Evolutionary conservation across 2,329 filamentous ascomycete species (phyloP), one percentile per base, ranked within the genome.

Genomic region (Epichloe aotearoae): DNA sequence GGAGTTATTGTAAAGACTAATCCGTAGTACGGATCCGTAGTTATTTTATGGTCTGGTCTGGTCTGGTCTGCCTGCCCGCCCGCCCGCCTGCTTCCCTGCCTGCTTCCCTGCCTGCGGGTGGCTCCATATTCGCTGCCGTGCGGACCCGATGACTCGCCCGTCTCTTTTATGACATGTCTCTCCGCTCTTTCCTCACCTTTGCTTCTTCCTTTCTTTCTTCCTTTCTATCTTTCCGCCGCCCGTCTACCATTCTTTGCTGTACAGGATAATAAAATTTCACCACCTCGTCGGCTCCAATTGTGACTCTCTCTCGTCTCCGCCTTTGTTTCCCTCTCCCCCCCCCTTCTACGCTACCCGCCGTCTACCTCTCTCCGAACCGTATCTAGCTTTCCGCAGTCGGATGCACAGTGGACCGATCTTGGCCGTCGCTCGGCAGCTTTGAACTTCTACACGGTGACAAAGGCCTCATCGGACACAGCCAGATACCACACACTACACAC

Each of bases 371-470:
- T 38, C 44, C 37, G 40, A 50, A 30, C 40, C 26, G 12, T 37
- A 20, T 37, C 23, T 40, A 51, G 45, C 45, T 44, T 48, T 20
- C 45, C 50, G 50, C 44, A 51, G 45, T 51, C 50, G 50, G 45
- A 38, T 19, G 49, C 37, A 48, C 40, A 39, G 5, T 43, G 34
- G 20, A 30, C 47, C 40, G 30, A 30, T 34, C 38, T 43, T 36
- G 26, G 23, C 26, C 39, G 17, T 48, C 37, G 17, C 47, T 49
- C 19, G 39, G 19, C 47, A 40, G 4, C 30, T 30, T 30, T 30
- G 30, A 38, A 14, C 38, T 19, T 26, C 17, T 8, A 34, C 38
- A 20, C 46, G 38, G 46, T 42, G 26, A 42, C 38, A 41, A 34
- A 23, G 4, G 11, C 17, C 10, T 17, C 17, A 26, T 40, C 17